Conservation (phyloP, 23 red algal species). For the Gracilaria domingensis region DNA sequence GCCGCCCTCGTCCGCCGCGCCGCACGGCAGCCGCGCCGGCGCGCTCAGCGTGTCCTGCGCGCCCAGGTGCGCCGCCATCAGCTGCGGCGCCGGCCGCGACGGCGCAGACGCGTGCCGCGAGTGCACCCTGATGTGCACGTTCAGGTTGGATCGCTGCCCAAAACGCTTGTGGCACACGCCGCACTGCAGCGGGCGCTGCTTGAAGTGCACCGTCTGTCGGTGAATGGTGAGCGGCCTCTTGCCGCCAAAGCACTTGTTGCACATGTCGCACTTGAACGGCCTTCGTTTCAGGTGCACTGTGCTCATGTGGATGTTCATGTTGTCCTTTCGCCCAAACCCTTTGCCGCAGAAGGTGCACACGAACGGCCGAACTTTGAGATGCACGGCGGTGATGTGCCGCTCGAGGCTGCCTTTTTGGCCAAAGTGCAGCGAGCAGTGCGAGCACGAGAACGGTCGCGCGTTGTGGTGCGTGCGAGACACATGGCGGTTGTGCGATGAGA, state of each 20-base stretch:
- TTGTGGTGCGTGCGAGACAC: conserved; percentile 72
- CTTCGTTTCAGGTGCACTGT: conserved; percentile 59
- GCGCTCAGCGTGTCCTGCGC: too few species aligned
- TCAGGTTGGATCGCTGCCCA: conserved; percentile 67
- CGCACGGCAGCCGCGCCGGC: too few species aligned
- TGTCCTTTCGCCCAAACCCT: conserved; percentile 60
- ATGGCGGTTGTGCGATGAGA: conserved; percentile 69
- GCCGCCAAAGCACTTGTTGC: conserved; percentile 70
- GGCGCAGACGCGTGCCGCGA: neutral
- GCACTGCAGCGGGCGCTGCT: conserved; percentile 66
- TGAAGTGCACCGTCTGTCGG: conserved; percentile 66
- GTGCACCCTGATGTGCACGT: conserved; percentile 67
- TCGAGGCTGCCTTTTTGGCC: conserved; percentile 65
- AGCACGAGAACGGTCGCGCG: conserved; percentile 61
- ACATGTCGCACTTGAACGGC: conserved; percentile 68
- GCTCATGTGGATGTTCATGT: conserved; percentile 71
- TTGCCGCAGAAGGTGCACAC: conserved; percentile 52
- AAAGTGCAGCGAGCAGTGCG: conserved; percentile 55
- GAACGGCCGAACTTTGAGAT: conserved; percentile 57
- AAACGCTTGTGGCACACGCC: conserved; percentile 48
- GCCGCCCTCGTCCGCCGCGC: too few species aligned
- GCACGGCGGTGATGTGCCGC: conserved; percentile 61
- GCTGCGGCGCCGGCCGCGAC: neutral
- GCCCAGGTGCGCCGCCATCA: neutral
- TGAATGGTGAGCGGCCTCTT: conserved; percentile 68